Evolutionary conservation across 257 asterid genomes (phyloP).

Genomic region (Solanum peruvianum): DNA sequence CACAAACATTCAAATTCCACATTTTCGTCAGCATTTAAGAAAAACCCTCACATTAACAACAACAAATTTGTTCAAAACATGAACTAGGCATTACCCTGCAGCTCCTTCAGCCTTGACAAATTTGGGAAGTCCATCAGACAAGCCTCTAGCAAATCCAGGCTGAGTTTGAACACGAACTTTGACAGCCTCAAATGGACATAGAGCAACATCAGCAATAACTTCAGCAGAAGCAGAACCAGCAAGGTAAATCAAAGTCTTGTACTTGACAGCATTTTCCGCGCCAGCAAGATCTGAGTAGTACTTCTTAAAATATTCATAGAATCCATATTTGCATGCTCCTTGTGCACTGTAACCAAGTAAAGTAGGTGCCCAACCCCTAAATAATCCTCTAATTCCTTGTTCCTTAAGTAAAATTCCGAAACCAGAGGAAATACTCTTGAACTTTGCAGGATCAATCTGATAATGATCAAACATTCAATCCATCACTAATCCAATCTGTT

Average conservation of each 20-base stretch:
- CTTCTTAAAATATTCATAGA: constrained; percentile 56
- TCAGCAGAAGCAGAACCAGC: constrained; percentile 77
- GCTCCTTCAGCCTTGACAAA: constrained; percentile 38
- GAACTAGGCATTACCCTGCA: constrained; percentile 24
- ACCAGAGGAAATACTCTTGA: constrained; percentile 48
- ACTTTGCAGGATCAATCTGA: constrained; percentile 58
- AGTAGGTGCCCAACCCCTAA: constrained; percentile 63
- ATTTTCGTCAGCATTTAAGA: background rate
- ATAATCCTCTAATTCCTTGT: constrained; percentile 58
- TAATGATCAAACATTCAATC: background rate
- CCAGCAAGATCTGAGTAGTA: constrained; percentile 54
- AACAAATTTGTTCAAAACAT: background rate
- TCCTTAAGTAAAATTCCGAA: constrained; percentile 42
- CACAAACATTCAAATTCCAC: background rate
- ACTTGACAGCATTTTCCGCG: constrained; percentile 45
- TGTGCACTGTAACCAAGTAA: constrained; percentile 63
- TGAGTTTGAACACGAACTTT: constrained; percentile 69
- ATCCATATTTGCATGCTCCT: constrained; percentile 59
- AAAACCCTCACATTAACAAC: background rate
- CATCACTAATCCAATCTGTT: background rate
- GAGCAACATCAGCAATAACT: constrained; percentile 49
- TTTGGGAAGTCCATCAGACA: constrained; percentile 67
- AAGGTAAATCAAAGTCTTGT: constrained; percentile 59
- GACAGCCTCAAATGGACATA: constrained; percentile 69
- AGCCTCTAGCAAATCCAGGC: constrained; percentile 55